Conservation (phyloP, 2,329 filamentous ascomycete genomes). For the Pestalotiopsis sp. region DNA sequence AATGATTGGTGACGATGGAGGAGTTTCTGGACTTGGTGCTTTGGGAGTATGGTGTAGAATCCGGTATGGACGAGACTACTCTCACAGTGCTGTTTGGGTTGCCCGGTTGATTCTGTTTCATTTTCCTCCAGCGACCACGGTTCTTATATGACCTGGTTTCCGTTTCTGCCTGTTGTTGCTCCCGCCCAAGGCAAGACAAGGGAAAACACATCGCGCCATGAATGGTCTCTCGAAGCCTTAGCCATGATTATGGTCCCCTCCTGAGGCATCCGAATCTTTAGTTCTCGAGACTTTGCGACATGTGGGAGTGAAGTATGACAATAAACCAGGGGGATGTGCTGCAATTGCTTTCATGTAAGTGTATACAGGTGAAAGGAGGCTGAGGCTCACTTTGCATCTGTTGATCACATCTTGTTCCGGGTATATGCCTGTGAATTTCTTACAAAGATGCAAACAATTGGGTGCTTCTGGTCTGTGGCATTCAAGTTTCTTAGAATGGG, state of each 20-base stretch:
- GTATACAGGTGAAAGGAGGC: neutral
- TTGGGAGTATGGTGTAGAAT: neutral
- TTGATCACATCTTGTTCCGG: neutral
- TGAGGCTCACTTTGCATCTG: neutral
- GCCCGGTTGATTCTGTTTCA: neutral
- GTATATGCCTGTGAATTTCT: neutral
- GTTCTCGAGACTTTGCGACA: neutral
- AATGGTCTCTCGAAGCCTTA: neutral
- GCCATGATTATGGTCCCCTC: neutral
- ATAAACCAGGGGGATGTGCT: neutral
- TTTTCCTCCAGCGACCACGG: neutral
- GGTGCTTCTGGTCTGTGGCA: neutral
- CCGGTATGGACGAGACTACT: neutral
- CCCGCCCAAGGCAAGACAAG: conserved; percentile 12
- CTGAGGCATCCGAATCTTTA: neutral
- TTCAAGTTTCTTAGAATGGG: neutral
- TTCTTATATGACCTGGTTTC: conserved; percentile 2
- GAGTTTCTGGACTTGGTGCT: neutral
- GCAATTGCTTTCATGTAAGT: neutral
- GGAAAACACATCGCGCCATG: conserved; percentile 1
- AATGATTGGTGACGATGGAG: neutral
- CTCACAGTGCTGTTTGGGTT: neutral
- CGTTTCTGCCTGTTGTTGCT: conserved; percentile 6
- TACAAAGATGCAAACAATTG: neutral
- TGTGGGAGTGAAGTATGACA: neutral